These are phyloP conservation scores for Russula virescens DNA, from an alignment of 768 basidiomycete genomes.

Conservation along the genomic window DNA sequence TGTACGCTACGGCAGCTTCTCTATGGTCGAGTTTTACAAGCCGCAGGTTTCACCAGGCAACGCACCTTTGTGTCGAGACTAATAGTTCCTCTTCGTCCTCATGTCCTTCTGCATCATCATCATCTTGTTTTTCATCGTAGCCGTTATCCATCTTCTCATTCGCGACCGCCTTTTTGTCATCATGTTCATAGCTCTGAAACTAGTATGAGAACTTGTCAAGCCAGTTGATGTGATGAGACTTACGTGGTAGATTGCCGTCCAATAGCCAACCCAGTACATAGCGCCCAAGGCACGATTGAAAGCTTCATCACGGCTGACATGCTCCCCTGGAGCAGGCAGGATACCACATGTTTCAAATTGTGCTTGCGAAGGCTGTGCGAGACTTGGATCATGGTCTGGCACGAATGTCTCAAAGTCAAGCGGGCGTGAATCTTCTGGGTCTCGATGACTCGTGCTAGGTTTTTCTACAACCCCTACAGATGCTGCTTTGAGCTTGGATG, in stretches of 20 bases:
- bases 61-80: slow-evolving; percentile 27
- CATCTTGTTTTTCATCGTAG: not conserved
- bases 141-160: not conserved
- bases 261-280: slow-evolving; percentile 86
- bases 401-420: slow-evolving; percentile 66
- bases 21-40: not conserved
- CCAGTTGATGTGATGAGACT: slow-evolving; percentile 27
- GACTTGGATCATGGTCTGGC: slow-evolving; percentile 61
- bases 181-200: slow-evolving; percentile 7
- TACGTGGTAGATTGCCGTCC: slow-evolving; percentile 82
- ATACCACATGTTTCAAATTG: slow-evolving; percentile 19
- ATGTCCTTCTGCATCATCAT: slow-evolving; percentile 19
- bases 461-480: slow-evolving; percentile 5
- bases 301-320: slow-evolving; percentile 65
- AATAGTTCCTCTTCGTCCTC: slow-evolving; percentile 24
- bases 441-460: slow-evolving; percentile 9
- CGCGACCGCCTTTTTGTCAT: slow-evolving; percentile 13
- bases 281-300: slow-evolving; percentile 69
- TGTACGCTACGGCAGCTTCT: not conserved
- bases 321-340: slow-evolving; percentile 31
- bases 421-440: slow-evolving; percentile 50
- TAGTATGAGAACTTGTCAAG: not conserved
- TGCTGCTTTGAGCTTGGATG: slow-evolving; percentile 24
- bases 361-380: slow-evolving; percentile 30
- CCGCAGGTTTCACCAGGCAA: not conserved